Evolutionary conservation across 192 early-diverging fungal genomes (phyloP).

Genomic region (Gryganskiella cystojenkinii): DNA sequence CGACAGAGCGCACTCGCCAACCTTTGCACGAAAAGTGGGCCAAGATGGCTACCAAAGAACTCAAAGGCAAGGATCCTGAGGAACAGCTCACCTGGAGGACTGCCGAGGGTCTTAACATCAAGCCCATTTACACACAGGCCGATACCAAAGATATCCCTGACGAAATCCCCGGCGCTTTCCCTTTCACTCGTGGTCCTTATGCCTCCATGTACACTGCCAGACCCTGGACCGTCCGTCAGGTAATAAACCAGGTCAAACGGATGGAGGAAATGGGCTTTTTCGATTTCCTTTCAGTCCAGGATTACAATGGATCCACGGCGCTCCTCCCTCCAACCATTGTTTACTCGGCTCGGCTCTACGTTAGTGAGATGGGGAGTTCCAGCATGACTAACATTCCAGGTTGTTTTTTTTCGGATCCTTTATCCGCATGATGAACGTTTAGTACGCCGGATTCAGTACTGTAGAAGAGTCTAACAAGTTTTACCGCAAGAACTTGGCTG

Average conservation of each 20-base stretch:
- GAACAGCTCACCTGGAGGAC: constrained; percentile 82
- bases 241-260: constrained; percentile 27
- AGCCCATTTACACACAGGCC: constrained; percentile 86
- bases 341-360: not conserved
- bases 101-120: constrained; percentile 85
- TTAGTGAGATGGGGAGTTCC: not conserved
- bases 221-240: constrained; percentile 90
- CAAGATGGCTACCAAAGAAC: constrained; percentile 80
- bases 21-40: constrained; percentile 84
- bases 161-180: constrained; percentile 87
- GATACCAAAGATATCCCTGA: constrained; percentile 69
- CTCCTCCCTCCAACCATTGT: not conserved
- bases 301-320: not conserved
- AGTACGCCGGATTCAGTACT: constrained; percentile 93
- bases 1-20: constrained; percentile 38
- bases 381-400: not conserved
- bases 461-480: constrained; percentile 93
- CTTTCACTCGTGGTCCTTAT: constrained; percentile 87
- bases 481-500: constrained; percentile 88
- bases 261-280: constrained; percentile 4
- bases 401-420: not conserved
- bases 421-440: constrained; percentile 11
- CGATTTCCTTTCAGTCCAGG: not conserved
- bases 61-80: constrained; percentile 88
- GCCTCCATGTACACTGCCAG: constrained; percentile 87